A percentile compares a stretch with the other conserved stretches of the same genome.
Evolutionary conservation across 2,329 filamentous ascomycete genomes (phyloP).

Genomic region (Myriangium duriaei): DNA sequence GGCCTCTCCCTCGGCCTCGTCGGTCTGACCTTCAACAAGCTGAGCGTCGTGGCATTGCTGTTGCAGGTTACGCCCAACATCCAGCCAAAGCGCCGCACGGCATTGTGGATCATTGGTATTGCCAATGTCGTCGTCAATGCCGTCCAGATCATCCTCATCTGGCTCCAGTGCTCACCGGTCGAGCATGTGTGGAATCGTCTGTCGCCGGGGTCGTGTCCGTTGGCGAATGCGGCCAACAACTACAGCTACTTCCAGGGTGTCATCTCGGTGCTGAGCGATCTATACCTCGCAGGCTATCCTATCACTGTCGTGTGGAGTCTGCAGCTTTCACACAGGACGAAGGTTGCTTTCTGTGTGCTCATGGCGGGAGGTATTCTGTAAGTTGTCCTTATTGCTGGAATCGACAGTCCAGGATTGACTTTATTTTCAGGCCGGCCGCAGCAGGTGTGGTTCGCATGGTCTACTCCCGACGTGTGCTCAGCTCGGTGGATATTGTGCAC

Average conservation of each 20-base stretch:
- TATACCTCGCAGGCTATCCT: conserved; percentile 6
- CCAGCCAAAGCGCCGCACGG: conserved; percentile 4
- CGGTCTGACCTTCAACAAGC: conserved; percentile 3
- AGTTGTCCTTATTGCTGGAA: neutral
- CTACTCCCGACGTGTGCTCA: conserved; percentile 7
- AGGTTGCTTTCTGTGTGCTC: conserved; percentile 5
- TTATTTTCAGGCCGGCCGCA: conserved; percentile 1
- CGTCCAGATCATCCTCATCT: conserved; percentile 5
- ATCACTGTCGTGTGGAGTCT: conserved; percentile 8
- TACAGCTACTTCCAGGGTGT: conserved; percentile 8
- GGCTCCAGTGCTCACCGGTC: conserved; percentile 4
- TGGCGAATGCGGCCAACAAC: conserved; percentile 2
- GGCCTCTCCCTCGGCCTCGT: conserved; percentile 5
- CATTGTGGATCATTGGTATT: conserved; percentile 3
- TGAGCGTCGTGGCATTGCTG: conserved; percentile 4
- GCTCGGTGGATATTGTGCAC: conserved; percentile 1
- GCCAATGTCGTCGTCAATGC: conserved; percentile 4
- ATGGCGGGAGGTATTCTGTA: conserved; percentile 9
- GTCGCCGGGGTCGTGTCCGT: conserved; percentile 1
- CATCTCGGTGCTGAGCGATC: conserved; percentile 1
- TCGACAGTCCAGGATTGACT: neutral
- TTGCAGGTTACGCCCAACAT: conserved; percentile 2
- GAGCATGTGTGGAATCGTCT: conserved; percentile 3
- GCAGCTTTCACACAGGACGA: conserved; percentile 3
- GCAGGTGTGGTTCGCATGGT: conserved; percentile 6